These are phyloP conservation scores for Botrytis aclada DNA, from an alignment of 2,329 filamentous ascomycete genomes.

Conservation along the genomic window DNA sequence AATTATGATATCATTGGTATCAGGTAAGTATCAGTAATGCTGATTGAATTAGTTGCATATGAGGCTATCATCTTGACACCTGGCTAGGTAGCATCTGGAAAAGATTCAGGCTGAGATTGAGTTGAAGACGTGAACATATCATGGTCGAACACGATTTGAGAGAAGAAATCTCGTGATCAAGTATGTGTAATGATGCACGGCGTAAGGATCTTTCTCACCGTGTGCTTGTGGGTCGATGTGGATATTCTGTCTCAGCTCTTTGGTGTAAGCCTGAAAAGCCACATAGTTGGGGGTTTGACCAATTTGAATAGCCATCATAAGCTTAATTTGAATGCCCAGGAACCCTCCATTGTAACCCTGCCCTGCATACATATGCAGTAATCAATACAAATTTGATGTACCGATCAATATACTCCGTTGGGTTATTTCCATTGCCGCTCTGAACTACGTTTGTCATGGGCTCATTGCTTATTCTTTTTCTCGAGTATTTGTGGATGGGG, in stretches of 20 bases:
- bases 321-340: not conserved
- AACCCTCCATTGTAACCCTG: not conserved
- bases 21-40: not conserved
- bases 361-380: not conserved
- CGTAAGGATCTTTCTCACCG: not conserved
- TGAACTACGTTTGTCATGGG: not conserved
- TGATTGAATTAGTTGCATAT: not conserved
- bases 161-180: not conserved
- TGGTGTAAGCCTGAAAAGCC: not conserved
- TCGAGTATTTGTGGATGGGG: not conserved
- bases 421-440: not conserved
- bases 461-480: not conserved
- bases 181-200: not conserved
- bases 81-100: too few relatives aligned
- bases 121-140: not conserved
- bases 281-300: not conserved
- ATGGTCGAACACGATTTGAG: not conserved
- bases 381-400: not conserved
- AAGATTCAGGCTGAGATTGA: not conserved
- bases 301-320: not conserved
- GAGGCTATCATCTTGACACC: not conserved
- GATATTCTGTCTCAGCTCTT: not conserved
- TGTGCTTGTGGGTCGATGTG: not conserved
- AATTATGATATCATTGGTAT: not conserved
- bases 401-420: not conserved